These are phyloP conservation scores for Russula ochroleuca DNA, from an alignment of 768 basidiomycete species.

Conservation along the genomic window DNA sequence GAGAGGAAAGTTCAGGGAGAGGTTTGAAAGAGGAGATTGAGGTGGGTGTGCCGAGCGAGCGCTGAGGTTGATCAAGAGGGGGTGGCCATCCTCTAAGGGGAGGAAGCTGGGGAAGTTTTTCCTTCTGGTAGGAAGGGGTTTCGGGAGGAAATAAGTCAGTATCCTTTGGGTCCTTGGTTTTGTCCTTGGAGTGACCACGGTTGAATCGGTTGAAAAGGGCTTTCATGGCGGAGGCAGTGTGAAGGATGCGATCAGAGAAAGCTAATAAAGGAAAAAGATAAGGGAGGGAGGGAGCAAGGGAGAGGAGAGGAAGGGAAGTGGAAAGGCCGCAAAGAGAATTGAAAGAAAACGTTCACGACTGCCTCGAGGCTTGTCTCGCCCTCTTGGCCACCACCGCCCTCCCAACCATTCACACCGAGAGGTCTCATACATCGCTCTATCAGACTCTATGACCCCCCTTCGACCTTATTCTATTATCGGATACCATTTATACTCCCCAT, in stretches of 20 bases:
- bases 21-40: constrained; percentile 62
- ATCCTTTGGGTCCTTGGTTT: constrained; percentile 47
- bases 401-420: constrained; percentile 37
- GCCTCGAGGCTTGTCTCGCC: constrained; percentile 22
- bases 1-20: constrained; percentile 58
- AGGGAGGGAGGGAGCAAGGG: constrained; percentile 15
- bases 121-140: constrained; percentile 39
- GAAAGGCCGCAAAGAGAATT: constrained; percentile 14
- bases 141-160: constrained; percentile 27
- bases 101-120: constrained; percentile 57
- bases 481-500: constrained; percentile 66
- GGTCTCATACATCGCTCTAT: neutral
- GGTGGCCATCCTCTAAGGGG: constrained; percentile 64
- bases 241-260: constrained; percentile 19
- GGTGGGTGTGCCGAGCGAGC: constrained; percentile 26
- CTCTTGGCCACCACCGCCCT: constrained; percentile 21
- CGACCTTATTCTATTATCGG: constrained; percentile 76
- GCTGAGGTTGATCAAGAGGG: constrained; percentile 30
- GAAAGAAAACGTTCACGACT: constrained; percentile 12
- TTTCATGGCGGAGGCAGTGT: constrained; percentile 54
- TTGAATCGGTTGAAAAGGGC: constrained; percentile 78
- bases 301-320: constrained; percentile 27
- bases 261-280: constrained; percentile 24
- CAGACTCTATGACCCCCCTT: constrained; percentile 44
- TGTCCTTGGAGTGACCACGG: constrained; percentile 58